Base-by-base conservation (phyloP, 495 filamentous ascomycete species). In the Lineolata rhizophorae region DNA sequence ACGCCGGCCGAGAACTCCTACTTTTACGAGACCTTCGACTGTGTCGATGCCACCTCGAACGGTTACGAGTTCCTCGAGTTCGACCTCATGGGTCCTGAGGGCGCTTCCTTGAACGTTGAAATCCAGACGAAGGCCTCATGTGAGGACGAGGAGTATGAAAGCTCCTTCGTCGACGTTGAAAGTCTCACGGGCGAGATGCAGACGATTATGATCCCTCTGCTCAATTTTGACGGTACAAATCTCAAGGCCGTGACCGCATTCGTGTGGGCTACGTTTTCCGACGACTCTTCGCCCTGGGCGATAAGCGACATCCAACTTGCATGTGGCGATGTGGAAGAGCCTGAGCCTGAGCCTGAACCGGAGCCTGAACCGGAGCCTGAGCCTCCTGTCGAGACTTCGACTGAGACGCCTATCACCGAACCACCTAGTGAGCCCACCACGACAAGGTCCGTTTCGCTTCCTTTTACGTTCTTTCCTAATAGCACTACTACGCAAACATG, bases 1-100 rank as follows among this genome's bases (percentile, higher is more conserved):
- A 65, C 68, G 0, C 39, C 35, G 22, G 36, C 51, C 43, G 46
- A 49, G 0, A 43, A 43, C 27, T 65, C 65, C 26, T 72, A 72
- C 46, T 70, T 70, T 39, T 73, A 70, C 52, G 58, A 59, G 21
- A 55, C 62, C 38, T 47, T 70, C 29, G 62, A 58, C 16, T 73
- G 68, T 42, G 39, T 63, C n/a, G 55, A 64, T 30, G 58, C 60
- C n/a, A n/a, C n/a, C n/a, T n/a, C n/a, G n/a, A 44, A 51, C 18
- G 53, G 53, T 6, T 70, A 70, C 44, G 56, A 54, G 30, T 58
- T 56, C 3, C 35, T 72, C 24, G 57, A 60, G 18, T 71, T 71
- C 40, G 57, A 51, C 29, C 47, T 70, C 41, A 59, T 64, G 44
- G 62, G 60, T 1, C 66, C 67, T 1, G 44, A 55, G 15, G 58